These are phyloP conservation scores for Apophysomyces ossiformis DNA, from an alignment of 371 early-diverging fungal genomes.

Conservation along the genomic window DNA sequence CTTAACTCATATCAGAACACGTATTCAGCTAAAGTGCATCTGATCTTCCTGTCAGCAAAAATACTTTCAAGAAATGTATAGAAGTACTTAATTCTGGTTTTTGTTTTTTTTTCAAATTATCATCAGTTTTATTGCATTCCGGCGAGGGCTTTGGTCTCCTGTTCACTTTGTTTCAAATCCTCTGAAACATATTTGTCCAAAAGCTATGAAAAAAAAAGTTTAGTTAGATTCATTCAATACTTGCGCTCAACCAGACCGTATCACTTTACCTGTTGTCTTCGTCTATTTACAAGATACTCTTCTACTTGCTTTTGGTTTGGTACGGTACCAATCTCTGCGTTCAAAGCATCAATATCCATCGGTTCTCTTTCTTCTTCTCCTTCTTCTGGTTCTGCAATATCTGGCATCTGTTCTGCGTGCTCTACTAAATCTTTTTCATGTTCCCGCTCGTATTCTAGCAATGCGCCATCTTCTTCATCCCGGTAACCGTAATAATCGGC, in stretches of 20 bases:
- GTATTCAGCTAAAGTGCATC: too few species aligned
- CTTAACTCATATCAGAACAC: too few species aligned
- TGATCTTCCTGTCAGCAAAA: too few species aligned
- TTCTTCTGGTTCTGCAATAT: slow-evolving; percentile 41
- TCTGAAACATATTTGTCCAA: slow-evolving; percentile 48
- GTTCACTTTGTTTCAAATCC: slow-evolving; percentile 38
- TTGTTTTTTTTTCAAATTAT: too few species aligned
- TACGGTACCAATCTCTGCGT: slow-evolving; percentile 36
- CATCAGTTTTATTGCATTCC: slow-evolving; percentile 1
- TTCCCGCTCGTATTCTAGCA: slow-evolving; percentile 80
- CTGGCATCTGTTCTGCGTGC: slow-evolving; percentile 29
- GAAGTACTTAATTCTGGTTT: too few species aligned
- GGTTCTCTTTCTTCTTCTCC: slow-evolving; percentile 27
- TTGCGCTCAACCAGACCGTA: too few species aligned
- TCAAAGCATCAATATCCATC: slow-evolving; percentile 25
- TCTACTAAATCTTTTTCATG: slow-evolving; percentile 53
- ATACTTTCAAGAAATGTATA: too few species aligned
- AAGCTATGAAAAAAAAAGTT: slow-evolving; percentile 16
- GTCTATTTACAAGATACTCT: slow-evolving; percentile 69
- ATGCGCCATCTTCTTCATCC: slow-evolving; percentile 88
- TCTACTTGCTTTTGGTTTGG: slow-evolving; percentile 80
- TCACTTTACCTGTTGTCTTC: slow-evolving; percentile 62
- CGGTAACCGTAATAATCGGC: slow-evolving; percentile 96
- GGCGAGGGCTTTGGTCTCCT: slow-evolving; percentile 37
- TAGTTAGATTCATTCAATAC: background rate